These are phyloP conservation scores for Elongisporangium prolatum DNA, from an alignment of 352 stramenopile species.

Conservation along the genomic window DNA sequence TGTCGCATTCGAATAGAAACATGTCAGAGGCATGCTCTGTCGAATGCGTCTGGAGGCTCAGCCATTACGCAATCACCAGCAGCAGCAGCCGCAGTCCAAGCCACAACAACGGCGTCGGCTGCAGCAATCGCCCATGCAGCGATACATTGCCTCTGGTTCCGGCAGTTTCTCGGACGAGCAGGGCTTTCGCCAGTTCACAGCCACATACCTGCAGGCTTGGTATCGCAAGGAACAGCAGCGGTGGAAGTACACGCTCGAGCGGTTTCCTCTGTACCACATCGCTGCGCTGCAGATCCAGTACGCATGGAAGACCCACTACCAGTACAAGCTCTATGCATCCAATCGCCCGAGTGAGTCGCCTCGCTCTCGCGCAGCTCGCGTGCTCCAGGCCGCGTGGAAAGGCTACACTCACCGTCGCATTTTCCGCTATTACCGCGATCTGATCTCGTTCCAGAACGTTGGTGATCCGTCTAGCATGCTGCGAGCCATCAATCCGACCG, in stretches of 20 bases:
- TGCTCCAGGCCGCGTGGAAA: slow-evolving; percentile 64
- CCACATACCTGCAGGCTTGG: slow-evolving; percentile 62
- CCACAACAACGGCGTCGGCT: not conserved
- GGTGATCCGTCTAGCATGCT: slow-evolving; percentile 80
- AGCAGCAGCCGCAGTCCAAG: slow-evolving; percentile 3
- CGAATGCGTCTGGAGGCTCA: slow-evolving; percentile 21
- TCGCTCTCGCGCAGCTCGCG: slow-evolving; percentile 32
- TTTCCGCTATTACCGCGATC: slow-evolving; percentile 74
- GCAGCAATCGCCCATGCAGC: slow-evolving; percentile 57
- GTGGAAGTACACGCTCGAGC: slow-evolving; percentile 40
- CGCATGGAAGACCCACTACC: slow-evolving; percentile 50
- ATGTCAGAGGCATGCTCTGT: slow-evolving; percentile 55
- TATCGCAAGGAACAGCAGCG: slow-evolving; percentile 46
- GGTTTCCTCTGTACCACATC: slow-evolving; percentile 80
- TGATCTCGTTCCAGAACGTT: slow-evolving; percentile 73
- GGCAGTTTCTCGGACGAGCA: slow-evolving; percentile 50
- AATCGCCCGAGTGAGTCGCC: slow-evolving; percentile 23
- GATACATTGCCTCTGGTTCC: slow-evolving; percentile 44
- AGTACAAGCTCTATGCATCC: slow-evolving; percentile 29
- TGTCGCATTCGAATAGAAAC: slow-evolving; percentile 31
- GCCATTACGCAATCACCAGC: too few species aligned
- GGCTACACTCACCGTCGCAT: slow-evolving; percentile 72
- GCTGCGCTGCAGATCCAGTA: slow-evolving; percentile 82
- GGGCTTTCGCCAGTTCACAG: slow-evolving; percentile 59
- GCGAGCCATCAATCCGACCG: slow-evolving; percentile 76